Evolutionary conservation across 768 basidiomycete species (phyloP), one percentile per base, ranked within the genome.

Genomic region (Suillus placidus): DNA sequence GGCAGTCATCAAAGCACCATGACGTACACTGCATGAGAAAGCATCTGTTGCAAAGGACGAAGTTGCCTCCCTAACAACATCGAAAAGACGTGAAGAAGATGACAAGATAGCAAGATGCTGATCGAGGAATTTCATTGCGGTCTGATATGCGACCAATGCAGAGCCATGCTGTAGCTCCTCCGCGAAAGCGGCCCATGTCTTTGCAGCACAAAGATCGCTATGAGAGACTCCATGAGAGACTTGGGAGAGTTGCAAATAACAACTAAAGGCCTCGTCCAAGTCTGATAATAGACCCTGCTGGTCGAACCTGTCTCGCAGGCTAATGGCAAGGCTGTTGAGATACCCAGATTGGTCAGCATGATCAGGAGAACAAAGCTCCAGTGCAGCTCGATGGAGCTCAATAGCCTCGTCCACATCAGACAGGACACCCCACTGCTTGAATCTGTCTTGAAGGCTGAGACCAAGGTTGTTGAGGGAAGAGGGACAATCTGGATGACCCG

Each of bases 1-100:
- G 37, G 73, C 72, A 80, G 69, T 3, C 73, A 75, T 12, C 63
- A 62, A 54, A 78, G 78, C 6, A 78, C 68, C 2, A 65, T 43
- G 43, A 74, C 76, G 30, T 79, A 54, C 1, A 72, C 78, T 55
- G 70, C 72, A 71, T 3, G 71, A 58, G 5, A 71, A 43, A n/a
- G 72, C 74, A 34, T 76, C 60, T 20, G 66, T 66, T 10, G 69
- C 71, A 18, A 74, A 42, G 16, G 69, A 49, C 4, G 56, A 40
- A 1, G 60, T 66, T 6, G 16, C 32, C 42, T 14, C 12, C 45
- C 49, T 62, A 5, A 62, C 35, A 5, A 32, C n/a, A 54, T 62
- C 10, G 4, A 54, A 16, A 26, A 23, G 61, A 16, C 18, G n/a
- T n/a, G 40, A 47, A 23, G 49, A 47, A 54, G 61, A 60, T 4